Conservation (phyloP, 176 grass and related monocot genomes). For the Urochloa ruziziensis region DNA sequence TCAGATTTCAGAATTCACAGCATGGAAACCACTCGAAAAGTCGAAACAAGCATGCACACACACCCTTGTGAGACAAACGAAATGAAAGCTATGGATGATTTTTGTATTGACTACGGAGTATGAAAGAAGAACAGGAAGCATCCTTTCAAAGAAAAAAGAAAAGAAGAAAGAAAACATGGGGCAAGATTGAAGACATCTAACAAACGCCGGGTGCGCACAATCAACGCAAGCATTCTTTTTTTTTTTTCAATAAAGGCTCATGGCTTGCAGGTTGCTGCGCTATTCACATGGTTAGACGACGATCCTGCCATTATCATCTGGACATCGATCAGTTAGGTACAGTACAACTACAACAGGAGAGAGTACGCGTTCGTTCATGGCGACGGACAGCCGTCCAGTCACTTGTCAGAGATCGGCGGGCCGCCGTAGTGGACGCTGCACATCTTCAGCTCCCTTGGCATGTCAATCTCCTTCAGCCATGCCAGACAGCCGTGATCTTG, state of each 20-base stretch:
- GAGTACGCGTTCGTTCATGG: neutral
- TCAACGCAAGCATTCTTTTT: neutral
- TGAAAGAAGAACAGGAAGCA: neutral
- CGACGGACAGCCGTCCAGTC: neutral
- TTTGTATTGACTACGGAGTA: neutral
- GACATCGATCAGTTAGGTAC: neutral
- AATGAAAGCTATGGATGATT: neutral
- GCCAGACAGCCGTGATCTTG: constrained; percentile 26
- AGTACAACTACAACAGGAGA: neutral
- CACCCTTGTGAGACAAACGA: no score
- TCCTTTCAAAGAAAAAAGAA: neutral
- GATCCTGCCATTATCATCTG: neutral
- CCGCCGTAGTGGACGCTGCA: constrained; percentile 50
- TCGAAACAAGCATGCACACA: no score
- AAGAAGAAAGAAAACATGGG: neutral
- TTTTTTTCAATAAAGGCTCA: neutral
- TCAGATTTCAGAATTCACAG: no score
- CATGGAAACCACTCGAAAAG: no score
- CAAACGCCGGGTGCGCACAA: neutral
- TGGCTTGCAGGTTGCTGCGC: constrained; percentile 20
- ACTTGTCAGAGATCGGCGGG: constrained; percentile 59
- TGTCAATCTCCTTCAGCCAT: constrained; percentile 73
- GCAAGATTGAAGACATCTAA: neutral
- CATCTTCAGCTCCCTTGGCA: constrained; percentile 67
- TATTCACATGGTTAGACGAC: constrained; percentile 25